Conservation (phyloP, 495 filamentous ascomycete species). For the Platismatia glauca region DNA sequence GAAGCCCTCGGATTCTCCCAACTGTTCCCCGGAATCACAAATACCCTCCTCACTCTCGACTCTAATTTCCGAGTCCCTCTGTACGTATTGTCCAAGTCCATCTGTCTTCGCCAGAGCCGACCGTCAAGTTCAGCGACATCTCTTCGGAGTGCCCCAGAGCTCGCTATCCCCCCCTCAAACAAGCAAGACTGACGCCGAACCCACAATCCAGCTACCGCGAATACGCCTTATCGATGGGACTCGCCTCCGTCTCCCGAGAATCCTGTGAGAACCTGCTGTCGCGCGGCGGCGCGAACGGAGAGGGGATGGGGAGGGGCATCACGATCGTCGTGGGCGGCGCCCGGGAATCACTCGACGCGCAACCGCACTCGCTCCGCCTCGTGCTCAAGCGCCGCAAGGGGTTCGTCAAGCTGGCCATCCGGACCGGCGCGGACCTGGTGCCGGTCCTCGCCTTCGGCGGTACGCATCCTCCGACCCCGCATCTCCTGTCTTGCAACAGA, state of each 20-base stretch:
- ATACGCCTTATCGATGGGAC: constrained; percentile 75
- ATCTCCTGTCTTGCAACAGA: not conserved
- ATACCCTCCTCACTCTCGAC: constrained; percentile 78
- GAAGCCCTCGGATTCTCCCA: constrained; percentile 81
- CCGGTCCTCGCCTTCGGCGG: constrained; percentile 78
- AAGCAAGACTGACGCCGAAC: not conserved
- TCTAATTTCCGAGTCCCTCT: constrained; percentile 90
- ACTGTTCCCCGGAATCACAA: constrained; percentile 93
- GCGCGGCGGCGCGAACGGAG: constrained; percentile 62
- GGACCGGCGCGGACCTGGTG: constrained; percentile 83
- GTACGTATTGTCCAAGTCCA: constrained; percentile 26
- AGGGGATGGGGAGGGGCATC: constrained; percentile 92
- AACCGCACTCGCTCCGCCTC: constrained; percentile 62
- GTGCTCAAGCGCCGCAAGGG: constrained; percentile 79
- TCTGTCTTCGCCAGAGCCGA: not conserved
- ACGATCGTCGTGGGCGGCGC: constrained; percentile 94
- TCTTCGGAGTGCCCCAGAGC: not conserved
- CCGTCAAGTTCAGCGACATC: not conserved
- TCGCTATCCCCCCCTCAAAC: not conserved
- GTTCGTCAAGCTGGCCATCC: constrained; percentile 86
- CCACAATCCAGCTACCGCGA: constrained; percentile 50
- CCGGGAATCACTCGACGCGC: constrained; percentile 78
- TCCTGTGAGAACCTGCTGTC: constrained; percentile 80
- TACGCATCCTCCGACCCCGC: not conserved
- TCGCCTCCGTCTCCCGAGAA: constrained; percentile 82